Evolutionary conservation across 2,329 filamentous ascomycete genomes (phyloP).

Genomic region (Fusarium pseudocircinatum): DNA sequence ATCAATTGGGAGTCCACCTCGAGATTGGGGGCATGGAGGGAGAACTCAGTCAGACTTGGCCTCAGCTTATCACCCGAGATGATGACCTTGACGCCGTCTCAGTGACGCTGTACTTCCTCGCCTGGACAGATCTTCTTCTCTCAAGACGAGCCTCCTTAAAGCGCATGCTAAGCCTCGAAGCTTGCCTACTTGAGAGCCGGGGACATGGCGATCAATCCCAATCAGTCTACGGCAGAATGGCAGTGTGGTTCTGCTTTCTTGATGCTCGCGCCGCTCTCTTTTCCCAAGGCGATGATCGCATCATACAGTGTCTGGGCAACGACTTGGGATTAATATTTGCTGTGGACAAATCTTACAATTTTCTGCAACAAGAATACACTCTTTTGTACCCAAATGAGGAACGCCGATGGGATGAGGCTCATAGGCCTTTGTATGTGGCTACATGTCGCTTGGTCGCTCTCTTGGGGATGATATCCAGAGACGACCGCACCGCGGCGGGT

Average conservation of each 20-base stretch:
- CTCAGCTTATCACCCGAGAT: not conserved
- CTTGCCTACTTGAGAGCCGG: accelerated
- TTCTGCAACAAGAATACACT: not conserved
- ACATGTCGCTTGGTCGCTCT: not conserved
- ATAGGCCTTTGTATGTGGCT: not conserved
- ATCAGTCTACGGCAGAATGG: not conserved
- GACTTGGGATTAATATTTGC: not conserved
- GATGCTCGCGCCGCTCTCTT: not conserved
- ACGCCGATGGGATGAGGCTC: not conserved
- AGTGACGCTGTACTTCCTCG: not conserved
- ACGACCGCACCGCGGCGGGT: accelerated
- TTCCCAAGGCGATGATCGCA: accelerated
- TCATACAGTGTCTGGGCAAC: not conserved
- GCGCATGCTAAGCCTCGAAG: accelerated
- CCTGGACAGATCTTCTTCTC: not conserved
- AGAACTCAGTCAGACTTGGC: not conserved
- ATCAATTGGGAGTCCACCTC: not conserved
- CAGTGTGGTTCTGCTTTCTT: not conserved
- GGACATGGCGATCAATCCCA: not conserved
- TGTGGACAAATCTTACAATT: not conserved
- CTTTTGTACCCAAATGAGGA: not conserved
- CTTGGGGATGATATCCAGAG: not conserved
- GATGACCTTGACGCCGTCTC: not conserved
- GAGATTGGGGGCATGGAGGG: accelerated
- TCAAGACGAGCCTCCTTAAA: accelerated